Evolutionary conservation across 1,139 yeast genomes (phyloP).

Genomic region (Geotrichum fermentans): DNA sequence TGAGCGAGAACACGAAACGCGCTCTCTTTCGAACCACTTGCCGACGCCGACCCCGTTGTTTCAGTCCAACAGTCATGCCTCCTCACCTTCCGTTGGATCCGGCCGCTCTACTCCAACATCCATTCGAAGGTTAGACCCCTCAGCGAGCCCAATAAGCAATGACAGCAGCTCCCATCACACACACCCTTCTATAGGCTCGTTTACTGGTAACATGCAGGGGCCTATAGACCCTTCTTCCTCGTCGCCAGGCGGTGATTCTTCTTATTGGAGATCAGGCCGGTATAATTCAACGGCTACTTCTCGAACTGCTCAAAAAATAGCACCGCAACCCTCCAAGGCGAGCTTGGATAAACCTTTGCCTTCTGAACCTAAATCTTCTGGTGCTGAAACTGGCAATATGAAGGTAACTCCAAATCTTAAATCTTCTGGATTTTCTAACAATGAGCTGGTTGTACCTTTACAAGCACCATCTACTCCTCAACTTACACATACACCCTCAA

Average conservation of each 20-base stretch:
- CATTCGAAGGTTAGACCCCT: slow-evolving; percentile 5
- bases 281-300: neutral
- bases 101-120: slow-evolving; percentile 10
- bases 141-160: slow-evolving; percentile 11
- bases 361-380: neutral
- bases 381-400: neutral
- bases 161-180: slow-evolving; percentile 10
- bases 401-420: neutral
- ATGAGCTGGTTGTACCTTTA: neutral
- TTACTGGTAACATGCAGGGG: slow-evolving; percentile 1
- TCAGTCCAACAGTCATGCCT: slow-evolving; percentile 4
- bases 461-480: slow-evolving; percentile 4
- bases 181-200: slow-evolving; percentile 9
- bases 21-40: slow-evolving; percentile 11
- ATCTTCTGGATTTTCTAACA: neutral
- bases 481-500: neutral
- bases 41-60: slow-evolving; percentile 15
- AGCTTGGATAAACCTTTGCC: neutral
- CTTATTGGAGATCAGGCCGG: slow-evolving; percentile 6
- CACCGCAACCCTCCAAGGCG: too few species aligned
- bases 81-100: neutral
- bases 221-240: slow-evolving; percentile 4
- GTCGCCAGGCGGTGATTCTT: slow-evolving; percentile 8
- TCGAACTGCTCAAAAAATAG: neutral
- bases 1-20: slow-evolving; percentile 10